Conservation (phyloP, 106 monocot species). For the Posidonia australis region DNA sequence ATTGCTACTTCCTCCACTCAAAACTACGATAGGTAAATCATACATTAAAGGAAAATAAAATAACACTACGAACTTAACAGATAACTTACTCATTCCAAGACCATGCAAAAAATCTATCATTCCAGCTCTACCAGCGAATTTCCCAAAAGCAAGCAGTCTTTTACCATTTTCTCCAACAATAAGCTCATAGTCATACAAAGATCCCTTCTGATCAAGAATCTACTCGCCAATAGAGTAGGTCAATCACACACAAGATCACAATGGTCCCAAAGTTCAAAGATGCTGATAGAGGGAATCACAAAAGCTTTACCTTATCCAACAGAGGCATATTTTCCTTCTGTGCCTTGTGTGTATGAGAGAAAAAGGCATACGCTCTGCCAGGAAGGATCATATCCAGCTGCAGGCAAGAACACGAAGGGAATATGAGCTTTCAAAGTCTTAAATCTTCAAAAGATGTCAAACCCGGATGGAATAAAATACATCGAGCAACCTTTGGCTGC, state of each 20-base stretch:
- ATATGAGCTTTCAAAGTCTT: not conserved
- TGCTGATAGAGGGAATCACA: not conserved
- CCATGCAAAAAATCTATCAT: constrained; percentile 87
- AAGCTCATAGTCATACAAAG: constrained; percentile 92
- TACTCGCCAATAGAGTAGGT: constrained; percentile 1
- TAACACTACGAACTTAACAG: not conserved
- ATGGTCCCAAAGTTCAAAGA: too few relatives aligned
- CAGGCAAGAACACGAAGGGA: not conserved
- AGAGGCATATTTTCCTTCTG: constrained; percentile 90
- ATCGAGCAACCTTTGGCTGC: constrained; percentile 66
- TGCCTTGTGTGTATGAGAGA: constrained; percentile 97
- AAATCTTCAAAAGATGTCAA: not conserved
- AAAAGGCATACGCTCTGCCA: constrained; percentile 86
- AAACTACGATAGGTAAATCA: not conserved
- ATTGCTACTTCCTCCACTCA: too few relatives aligned
- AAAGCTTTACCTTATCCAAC: constrained; percentile 57
- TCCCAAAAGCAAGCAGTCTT: constrained; percentile 89
- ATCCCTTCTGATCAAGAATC: constrained; percentile 58
- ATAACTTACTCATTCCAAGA: constrained; percentile 63
- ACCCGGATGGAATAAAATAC: not conserved
- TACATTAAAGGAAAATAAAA: not conserved
- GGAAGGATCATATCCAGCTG: constrained; percentile 88
- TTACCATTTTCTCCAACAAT: constrained; percentile 83
- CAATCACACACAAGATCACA: not conserved
- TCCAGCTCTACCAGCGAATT: constrained; percentile 98